Evolutionary conservation across 192 early-diverging fungal species (phyloP), one percentile per base, ranked within the genome.

Genomic region (Coemansia sp.): DNA sequence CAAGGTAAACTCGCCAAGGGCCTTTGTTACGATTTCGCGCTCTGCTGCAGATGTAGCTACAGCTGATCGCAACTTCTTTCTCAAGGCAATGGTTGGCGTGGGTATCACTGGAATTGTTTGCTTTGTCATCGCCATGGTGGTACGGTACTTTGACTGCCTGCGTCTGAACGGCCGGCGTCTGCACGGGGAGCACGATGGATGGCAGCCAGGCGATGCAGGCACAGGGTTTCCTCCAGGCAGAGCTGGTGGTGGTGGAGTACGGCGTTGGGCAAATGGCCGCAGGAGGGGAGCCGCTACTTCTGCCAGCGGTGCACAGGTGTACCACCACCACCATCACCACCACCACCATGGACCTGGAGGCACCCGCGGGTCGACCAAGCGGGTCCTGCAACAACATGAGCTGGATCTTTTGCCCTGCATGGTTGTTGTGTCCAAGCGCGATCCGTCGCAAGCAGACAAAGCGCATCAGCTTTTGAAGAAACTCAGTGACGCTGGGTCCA

Each of bases 21-120:
- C 61, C 0, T 65, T 72, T 6, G 65, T 79, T 7, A 64, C 70
- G 2, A 74, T 79, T 8, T 62, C 66, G 29, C 44, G 71, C 44
- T 73, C 70, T 1, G 59, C 70, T 0, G 67, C 67, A 0, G 71
- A 79, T 17, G 68, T 77, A 6, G 71, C 71, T 1, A 45, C 64
- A 20, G 62, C 70, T 0, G 71, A 79, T 53, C 67, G 76, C 19
- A 79, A 74, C 37, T 79, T 79, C 50, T 79, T 79, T 47, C 57
- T 79, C 13, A 79, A 79, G 40, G 76, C 76, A 0, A 79, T 79
- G 76, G 62, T 79, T 19, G 70, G 76, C 1, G 71, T 79, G 2
- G 76, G 76, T 5, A 74, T 79, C 25, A 74, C 71, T 17, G 76
- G 76, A 0, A 74, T 79, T 7, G 60, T 79, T 27, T 79, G 76